Percentiles rank a stretch among this genome's conserved stretches.
Conservation (phyloP, 2,329 filamentous ascomycete species). For the Penicillium janthinellum region DNA sequence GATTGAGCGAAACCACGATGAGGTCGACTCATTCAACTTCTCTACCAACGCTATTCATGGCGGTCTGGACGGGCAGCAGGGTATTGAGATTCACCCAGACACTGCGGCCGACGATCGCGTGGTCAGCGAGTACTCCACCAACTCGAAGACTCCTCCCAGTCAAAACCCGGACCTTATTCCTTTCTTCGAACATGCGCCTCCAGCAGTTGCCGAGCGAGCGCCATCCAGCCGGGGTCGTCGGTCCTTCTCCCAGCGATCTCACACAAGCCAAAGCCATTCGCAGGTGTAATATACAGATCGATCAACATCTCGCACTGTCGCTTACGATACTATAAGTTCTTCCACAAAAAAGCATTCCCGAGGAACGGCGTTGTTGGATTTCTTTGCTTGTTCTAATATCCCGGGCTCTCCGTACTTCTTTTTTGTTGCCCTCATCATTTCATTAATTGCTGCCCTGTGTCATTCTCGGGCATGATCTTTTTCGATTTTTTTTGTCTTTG, state of each 20-base stretch:
- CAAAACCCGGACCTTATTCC: slow-evolving; percentile 50
- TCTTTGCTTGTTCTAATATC: slow-evolving; percentile 3
- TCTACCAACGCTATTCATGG: slow-evolving; percentile 39
- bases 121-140: slow-evolving; percentile 39
- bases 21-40: slow-evolving; percentile 43
- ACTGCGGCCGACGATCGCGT: slow-evolving; percentile 50
- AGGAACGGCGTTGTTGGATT: slow-evolving; percentile 6
- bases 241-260: slow-evolving; percentile 40
- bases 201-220: slow-evolving; percentile 28
- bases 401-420: background rate
- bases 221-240: slow-evolving; percentile 39
- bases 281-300: slow-evolving; percentile 13
- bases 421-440: background rate
- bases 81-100: slow-evolving; percentile 52
- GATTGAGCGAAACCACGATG: slow-evolving; percentile 52
- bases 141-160: slow-evolving; percentile 46
- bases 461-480: background rate
- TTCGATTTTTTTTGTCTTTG: background rate
- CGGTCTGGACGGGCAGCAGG: slow-evolving; percentile 44
- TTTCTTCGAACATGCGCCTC: slow-evolving; percentile 46
- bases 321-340: background rate
- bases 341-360: slow-evolving; percentile 3
- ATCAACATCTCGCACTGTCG: background rate
- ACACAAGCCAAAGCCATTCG: slow-evolving; percentile 39
- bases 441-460: background rate